Conservation (phyloP, 345 rosid genomes). For the Geranium rotundifolium region DNA sequence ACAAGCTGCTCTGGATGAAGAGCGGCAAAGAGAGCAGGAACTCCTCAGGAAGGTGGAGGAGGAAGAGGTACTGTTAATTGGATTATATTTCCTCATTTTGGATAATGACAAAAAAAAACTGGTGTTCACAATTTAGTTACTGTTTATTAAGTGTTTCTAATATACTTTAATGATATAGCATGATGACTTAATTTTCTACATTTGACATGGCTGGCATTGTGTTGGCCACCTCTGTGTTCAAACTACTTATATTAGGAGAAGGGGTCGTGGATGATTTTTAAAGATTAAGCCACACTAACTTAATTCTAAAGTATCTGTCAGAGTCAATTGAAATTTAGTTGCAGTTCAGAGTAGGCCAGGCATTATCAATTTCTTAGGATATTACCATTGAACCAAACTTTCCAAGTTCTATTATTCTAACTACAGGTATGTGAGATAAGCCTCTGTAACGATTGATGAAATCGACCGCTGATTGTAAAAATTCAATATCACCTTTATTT, state of each 20-base stretch:
- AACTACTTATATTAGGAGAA: background rate
- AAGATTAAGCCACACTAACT: background rate
- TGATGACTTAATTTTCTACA: background rate
- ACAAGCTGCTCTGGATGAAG: constrained; percentile 71
- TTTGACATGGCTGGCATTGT: background rate
- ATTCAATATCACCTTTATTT: no score
- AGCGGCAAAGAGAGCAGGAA: constrained; percentile 64
- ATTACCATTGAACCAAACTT: no score
- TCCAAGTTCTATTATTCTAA: no score
- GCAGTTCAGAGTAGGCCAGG: background rate
- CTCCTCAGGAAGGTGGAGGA: constrained; percentile 62
- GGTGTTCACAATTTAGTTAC: background rate
- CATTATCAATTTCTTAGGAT: background rate
- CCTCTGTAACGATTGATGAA: no score
- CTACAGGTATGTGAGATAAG: no score
- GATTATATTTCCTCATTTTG: background rate
- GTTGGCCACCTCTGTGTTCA: background rate
- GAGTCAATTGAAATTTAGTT: background rate
- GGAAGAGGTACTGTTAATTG: constrained; percentile 48
- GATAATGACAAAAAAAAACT: background rate
- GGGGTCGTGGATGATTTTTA: background rate
- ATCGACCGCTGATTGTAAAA: no score
- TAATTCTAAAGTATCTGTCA: no score
- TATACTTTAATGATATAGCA: background rate
- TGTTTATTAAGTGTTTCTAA: no score